phyloP scores from a whole-genome alignment of 1,284 basidiomycete genomes.

The Naganishia albida region DNA sequence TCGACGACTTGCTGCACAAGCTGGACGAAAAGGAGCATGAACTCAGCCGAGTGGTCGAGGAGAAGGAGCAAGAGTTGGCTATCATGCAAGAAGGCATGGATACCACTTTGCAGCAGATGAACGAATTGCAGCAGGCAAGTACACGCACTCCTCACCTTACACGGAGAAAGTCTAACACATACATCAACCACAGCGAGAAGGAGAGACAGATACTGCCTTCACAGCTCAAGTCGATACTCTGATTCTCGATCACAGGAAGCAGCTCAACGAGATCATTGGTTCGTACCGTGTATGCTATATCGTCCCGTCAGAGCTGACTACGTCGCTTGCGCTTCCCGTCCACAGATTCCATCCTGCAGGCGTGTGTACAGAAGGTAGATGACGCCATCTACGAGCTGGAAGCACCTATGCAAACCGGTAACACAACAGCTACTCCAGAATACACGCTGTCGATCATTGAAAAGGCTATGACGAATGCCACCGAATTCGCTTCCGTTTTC shows the following conservation, averaged over 20 bases:
- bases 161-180: slow-evolving; percentile 16
- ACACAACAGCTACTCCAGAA: slow-evolving; percentile 93
- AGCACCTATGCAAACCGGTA: slow-evolving; percentile 88
- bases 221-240: slow-evolving; percentile 96
- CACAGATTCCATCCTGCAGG: slow-evolving; percentile 91
- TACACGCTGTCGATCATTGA: slow-evolving; percentile 99
- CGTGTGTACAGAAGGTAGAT: slow-evolving; percentile 95
- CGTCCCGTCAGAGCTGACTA: slow-evolving; percentile 15
- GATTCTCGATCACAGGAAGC: slow-evolving; percentile 95
- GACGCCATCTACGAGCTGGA: slow-evolving; percentile 97
- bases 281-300: slow-evolving; percentile 36
- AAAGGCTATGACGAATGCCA: slow-evolving; percentile 89
- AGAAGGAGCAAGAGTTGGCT: slow-evolving; percentile 94
- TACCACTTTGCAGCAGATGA: slow-evolving; percentile 83
- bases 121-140: slow-evolving; percentile 77
- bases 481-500: slow-evolving; percentile 93
- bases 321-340: slow-evolving; percentile 1
- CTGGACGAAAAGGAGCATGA: slow-evolving; percentile 74
- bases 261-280: slow-evolving; percentile 97
- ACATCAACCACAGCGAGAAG: slow-evolving; percentile 67
- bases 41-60: slow-evolving; percentile 78
- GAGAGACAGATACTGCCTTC: slow-evolving; percentile 80
- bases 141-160: slow-evolving; percentile 25
- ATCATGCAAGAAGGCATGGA: slow-evolving; percentile 98
- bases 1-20: slow-evolving; percentile 82